Evolutionary conservation across 805 yeast species (phyloP).

Genomic region (Candida gorgasii): DNA sequence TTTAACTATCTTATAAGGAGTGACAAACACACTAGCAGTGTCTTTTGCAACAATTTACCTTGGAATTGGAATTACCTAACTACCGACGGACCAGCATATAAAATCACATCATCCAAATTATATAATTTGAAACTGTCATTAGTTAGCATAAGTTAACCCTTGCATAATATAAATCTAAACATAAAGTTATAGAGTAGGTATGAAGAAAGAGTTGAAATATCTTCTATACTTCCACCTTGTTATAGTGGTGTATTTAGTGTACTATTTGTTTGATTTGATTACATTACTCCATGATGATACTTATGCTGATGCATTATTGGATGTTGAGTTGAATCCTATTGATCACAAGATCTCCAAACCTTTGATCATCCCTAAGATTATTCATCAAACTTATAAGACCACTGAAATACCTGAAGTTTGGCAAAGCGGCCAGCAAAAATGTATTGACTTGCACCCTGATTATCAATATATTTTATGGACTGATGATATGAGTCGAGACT

Average conservation of each 20-base stretch:
- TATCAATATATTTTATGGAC: conserved; percentile 91
- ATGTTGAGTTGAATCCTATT: conserved; percentile 61
- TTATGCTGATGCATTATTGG: conserved; percentile 59
- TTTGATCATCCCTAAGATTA: conserved; percentile 78
- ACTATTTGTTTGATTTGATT: conserved; percentile 68
- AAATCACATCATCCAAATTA: neutral
- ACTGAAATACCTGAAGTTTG: conserved; percentile 76
- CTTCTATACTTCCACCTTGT: conserved; percentile 60
- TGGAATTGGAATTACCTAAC: neutral
- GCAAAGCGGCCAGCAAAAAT: conserved; percentile 74
- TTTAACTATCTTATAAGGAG: neutral
- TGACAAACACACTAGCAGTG: too few relatives aligned
- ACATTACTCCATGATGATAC: conserved; percentile 75
- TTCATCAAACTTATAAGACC: conserved; percentile 90
- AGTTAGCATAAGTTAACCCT: too few relatives aligned
- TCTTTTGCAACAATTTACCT: too few relatives aligned
- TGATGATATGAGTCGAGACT: conserved; percentile 76
- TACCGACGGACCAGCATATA: too few relatives aligned
- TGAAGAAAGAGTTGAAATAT: conserved; percentile 68
- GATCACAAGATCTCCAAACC: conserved; percentile 45
- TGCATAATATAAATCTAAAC: neutral
- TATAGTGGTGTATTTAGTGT: conserved; percentile 55
- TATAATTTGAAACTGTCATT: neutral
- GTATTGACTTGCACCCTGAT: conserved; percentile 81
- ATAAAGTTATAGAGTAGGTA: conserved; percentile 19